Percentiles rank a stretch among this genome's conserved stretches.
Conservation (phyloP, 495 filamentous ascomycete species). For the Penicillium waksmanii region DNA sequence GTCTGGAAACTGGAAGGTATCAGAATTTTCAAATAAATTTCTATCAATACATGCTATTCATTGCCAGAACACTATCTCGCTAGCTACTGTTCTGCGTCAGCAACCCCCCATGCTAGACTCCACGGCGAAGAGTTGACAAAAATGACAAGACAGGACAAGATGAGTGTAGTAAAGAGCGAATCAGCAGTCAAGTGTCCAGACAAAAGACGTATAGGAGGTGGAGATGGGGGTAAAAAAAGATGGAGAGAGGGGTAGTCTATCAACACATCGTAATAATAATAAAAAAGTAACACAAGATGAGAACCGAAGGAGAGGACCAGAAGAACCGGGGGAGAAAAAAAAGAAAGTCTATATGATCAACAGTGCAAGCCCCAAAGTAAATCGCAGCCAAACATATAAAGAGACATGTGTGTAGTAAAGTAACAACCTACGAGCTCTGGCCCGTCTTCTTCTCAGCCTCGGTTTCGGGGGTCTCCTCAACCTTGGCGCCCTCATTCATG, state of each 20-base stretch:
- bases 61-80: not conserved
- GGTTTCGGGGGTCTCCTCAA: constrained; percentile 34
- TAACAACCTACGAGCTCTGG: constrained; percentile 25
- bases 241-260: constrained; percentile 20
- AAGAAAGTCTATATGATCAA: constrained; percentile 26
- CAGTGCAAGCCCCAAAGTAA: constrained; percentile 6
- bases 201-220: constrained; percentile 16
- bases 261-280: constrained; percentile 30
- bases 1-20: too few species aligned
- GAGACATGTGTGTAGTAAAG: not conserved
- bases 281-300: constrained; percentile 30
- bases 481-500: constrained; percentile 42
- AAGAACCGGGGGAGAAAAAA: constrained; percentile 8
- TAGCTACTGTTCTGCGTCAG: not conserved
- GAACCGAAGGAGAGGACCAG: constrained; percentile 19
- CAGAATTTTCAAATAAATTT: not conserved
- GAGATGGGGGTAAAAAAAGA: constrained; percentile 8
- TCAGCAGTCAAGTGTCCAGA: constrained; percentile 5
- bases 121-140: not conserved
- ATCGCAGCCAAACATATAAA: not conserved
- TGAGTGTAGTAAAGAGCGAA: not conserved
- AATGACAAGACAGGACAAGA: not conserved
- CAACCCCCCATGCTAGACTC: not conserved
- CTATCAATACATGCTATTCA: constrained; percentile 1
- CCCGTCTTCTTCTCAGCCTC: constrained; percentile 38